Evolutionary conservation across 169 alveolate genomes (phyloP), one percentile per base, ranked within the genome.

Genomic region (Plasmodium falciparum): DNA sequence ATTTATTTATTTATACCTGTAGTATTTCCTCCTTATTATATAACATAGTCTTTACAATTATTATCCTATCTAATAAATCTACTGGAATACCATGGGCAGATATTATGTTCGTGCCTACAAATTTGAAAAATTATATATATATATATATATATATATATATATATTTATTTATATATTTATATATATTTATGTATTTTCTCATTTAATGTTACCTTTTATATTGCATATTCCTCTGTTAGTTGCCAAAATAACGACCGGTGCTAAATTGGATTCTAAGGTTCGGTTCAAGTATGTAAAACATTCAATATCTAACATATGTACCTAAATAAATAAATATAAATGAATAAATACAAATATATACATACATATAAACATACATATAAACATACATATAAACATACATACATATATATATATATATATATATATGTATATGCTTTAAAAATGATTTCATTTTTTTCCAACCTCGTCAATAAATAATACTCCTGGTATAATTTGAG

Each of bases 401-500:
- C 9, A 54, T n/a, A 22, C 29, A 29, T 17, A 13, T 58, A 58
- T 17, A 24, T 58, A 33, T 33, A 33, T 33, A 33, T 33, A 33
- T 33, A 33, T 33, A 33, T 33, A 33, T 33, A 33, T 33, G 8
- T 6, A 4, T 33, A 33, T 33, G 7, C 4, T 33, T 33, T 33
- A 4, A 33, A 4, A 33, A 50, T 43, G 43, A 33, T 58, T 39
- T 58, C 26, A 24, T 20, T 45, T 22, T 50, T 65, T 65, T 39
- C 26, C 15, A 17, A 86, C 99, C 96, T 99, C 99, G 94, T 99
- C 99, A 72, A 99, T 98, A 92, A 99, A 99, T 54, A 99, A 91
- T 71, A 99, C 99, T n/a, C 99, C 99, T 29, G 99, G 99, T 24
- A 98, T 99, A 61, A 98, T 95, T 94, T 99, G 99, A n/a, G 99